Evolutionary conservation across 2,329 filamentous ascomycete species (phyloP).

Genomic region (Sporothrix sp.): DNA sequence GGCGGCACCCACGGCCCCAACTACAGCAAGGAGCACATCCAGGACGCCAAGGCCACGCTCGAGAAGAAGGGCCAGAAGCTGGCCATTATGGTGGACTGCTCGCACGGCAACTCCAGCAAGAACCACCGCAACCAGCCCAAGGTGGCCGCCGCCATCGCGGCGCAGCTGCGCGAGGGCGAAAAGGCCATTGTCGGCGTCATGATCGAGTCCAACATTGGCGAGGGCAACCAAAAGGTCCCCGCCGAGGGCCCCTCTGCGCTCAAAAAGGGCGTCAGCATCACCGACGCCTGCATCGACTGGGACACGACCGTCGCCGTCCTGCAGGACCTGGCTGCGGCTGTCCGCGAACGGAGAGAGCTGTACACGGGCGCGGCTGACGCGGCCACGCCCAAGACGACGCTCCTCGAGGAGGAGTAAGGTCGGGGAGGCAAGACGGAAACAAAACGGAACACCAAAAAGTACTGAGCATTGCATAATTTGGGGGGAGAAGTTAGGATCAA

Average conservation of each 20-base stretch:
- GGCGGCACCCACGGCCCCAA: conserved; percentile 90
- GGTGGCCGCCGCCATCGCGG: conserved; percentile 70
- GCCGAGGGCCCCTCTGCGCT: conserved; percentile 66
- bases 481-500: neutral
- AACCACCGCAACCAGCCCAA: conserved; percentile 96
- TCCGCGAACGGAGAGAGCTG: conserved; percentile 60
- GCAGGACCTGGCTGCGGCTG: conserved; percentile 75
- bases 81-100: conserved; percentile 97
- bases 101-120: conserved; percentile 96
- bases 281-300: conserved; percentile 94
- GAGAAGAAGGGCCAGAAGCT: conserved; percentile 73
- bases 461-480: neutral
- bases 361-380: conserved; percentile 29
- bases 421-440: neutral
- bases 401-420: conserved; percentile 41
- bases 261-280: conserved; percentile 88
- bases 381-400: conserved; percentile 32
- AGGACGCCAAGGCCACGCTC: conserved; percentile 65
- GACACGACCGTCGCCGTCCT: conserved; percentile 72
- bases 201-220: conserved; percentile 97
- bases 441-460: neutral
- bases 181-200: conserved; percentile 88
- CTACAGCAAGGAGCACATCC: conserved; percentile 78
- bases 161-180: conserved; percentile 82
- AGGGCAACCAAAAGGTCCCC: conserved; percentile 81